These are phyloP conservation scores for Russula sp. DNA, from an alignment of 768 basidiomycete genomes.

Conservation along the genomic window DNA sequence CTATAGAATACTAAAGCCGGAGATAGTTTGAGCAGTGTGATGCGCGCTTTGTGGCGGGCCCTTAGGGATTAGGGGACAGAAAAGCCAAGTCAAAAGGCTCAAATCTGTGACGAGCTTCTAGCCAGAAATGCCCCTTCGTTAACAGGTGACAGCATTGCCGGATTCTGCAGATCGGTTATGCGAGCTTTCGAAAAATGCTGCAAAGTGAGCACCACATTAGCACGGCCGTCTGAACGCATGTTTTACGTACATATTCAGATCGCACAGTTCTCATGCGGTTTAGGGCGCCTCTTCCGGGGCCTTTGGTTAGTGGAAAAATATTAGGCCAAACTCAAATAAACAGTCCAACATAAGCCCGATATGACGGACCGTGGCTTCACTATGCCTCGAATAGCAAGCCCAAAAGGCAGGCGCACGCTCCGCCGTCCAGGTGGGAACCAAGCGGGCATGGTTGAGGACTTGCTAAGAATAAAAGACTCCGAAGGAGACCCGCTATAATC, in stretches of 20 bases:
- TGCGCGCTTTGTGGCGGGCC: not conserved
- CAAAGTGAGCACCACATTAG: not conserved
- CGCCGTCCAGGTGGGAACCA: not conserved
- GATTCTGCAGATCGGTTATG: not conserved
- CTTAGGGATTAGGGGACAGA: not conserved
- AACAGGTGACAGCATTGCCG: not conserved
- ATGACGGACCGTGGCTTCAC: not conserved
- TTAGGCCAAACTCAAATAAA: not conserved
- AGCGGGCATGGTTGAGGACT: not conserved
- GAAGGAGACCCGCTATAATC: not conserved
- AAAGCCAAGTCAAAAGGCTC: not conserved
- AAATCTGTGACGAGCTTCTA: not conserved
- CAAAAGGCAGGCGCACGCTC: not conserved
- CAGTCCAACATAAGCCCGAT: not conserved
- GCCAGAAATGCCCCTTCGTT: not conserved
- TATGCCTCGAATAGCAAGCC: slow-evolving; percentile 3
- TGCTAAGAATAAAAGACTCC: not conserved
- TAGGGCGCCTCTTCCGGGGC: not conserved
- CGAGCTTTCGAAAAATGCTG: not conserved
- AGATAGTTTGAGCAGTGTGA: not conserved
- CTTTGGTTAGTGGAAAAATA: not conserved
- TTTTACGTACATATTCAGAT: not conserved
- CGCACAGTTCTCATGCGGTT: not conserved
- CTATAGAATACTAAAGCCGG: not conserved
- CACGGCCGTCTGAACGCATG: not conserved